Percentiles rank a stretch among this genome's conserved stretches.
Conservation (phyloP, 2,329 filamentous ascomycete species). For the Cercospora canescens region DNA sequence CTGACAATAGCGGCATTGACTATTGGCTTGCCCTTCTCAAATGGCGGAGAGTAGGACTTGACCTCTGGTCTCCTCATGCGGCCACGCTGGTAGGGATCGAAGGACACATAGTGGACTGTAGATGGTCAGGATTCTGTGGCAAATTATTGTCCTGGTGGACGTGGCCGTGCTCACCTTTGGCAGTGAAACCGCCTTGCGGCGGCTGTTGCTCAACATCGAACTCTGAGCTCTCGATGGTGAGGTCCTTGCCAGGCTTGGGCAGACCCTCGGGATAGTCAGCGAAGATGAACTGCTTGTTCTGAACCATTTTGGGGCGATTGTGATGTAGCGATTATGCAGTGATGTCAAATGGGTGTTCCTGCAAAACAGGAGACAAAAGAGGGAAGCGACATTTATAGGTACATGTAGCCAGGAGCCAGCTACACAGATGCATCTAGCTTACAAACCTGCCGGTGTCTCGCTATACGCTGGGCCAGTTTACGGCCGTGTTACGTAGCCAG, state of each 20-base stretch:
- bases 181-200: conserved; percentile 64
- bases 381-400: not conserved
- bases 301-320: conserved; percentile 45
- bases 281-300: conserved; percentile 77
- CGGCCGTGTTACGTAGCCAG: conserved; percentile 6
- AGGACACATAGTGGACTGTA: conserved; percentile 68
- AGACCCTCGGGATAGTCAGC: conserved; percentile 65
- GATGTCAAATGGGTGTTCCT: not conserved
- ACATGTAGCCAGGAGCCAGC: not conserved
- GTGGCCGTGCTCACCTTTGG: conserved; percentile 47
- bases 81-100: conserved; percentile 83
- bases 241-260: conserved; percentile 70
- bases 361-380: not conserved
- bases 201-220: conserved; percentile 67
- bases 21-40: conserved; percentile 63
- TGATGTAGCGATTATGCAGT: not conserved
- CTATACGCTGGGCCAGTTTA: not conserved
- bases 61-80: conserved; percentile 66
- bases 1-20: conserved; percentile 64
- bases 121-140: not conserved
- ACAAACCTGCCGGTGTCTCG: conserved; percentile 1
- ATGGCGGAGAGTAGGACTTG: conserved; percentile 71
- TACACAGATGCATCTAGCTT: not conserved
- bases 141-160: not conserved
- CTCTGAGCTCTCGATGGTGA: conserved; percentile 64